Evolutionary conservation across 2,329 filamentous ascomycete species (phyloP), one percentile per base, ranked within the genome.

Genomic region (Fusarium tuaranense): DNA sequence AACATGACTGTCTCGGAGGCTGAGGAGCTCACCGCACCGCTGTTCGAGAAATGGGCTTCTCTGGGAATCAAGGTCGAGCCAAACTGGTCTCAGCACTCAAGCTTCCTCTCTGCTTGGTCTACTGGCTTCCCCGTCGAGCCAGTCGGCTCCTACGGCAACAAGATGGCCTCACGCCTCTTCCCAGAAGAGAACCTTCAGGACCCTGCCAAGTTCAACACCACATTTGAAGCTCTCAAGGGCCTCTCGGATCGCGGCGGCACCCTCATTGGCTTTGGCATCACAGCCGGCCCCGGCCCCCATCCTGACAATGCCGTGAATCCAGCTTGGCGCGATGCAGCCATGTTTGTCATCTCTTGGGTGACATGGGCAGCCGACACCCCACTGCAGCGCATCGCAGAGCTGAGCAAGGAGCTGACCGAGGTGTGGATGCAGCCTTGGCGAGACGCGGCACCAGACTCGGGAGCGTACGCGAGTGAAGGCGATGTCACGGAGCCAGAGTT

Each of bases 391-490:
- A 32, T 34, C 12, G 30, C 30, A 14, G 53, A 57, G 32, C 30
- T 57, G 32, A 32, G 32, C 4, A 32, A 32, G 18, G 32, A 57
- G 18, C 5, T 57, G 53, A 57, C 53, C n/a, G 53, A 57, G n/a
- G 30, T 57, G 30, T 32, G 32, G 53, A 34, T 57, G 30, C 13
- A 32, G 30, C 30, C 32, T 3, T 78, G 87, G 58, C 78, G 81
- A 41, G 76, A 81, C 8, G 85, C 78, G 25, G 83, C 79, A 51
- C 83, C 80, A 53, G 80, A 80, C 30, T 83, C 83, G 2, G 82
- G 84, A 25, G 82, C 84, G 8, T 88, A 88, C 72, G 75, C 87
- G 67, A 88, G 86, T 70, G 87, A 65, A 80, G 83, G 80, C 7
- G 81, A 85, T 53, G 76, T 80, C 3, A 80, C 79, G 32, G 80